These are phyloP conservation scores for Globisporangium lucens DNA, from an alignment of 352 stramenopile species.

Conservation along the genomic window DNA sequence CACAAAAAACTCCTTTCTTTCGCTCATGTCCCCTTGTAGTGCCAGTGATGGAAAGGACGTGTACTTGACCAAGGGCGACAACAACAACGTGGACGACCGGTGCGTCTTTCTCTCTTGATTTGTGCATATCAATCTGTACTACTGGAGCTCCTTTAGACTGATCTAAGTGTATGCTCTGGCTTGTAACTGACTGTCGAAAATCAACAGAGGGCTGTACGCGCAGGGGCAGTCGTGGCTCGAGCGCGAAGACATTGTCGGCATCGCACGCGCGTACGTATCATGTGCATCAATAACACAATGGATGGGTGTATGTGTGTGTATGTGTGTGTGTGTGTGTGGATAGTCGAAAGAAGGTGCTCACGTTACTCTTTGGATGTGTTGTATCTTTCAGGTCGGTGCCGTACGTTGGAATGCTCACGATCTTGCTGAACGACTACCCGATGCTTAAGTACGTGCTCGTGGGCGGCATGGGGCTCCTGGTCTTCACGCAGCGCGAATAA, in stretches of 20 bases:
- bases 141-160: background rate
- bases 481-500: constrained; percentile 82
- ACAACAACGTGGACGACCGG: constrained; percentile 98
- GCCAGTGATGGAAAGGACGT: constrained; percentile 88
- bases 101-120: constrained; percentile 18
- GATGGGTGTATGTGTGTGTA: too few species aligned
- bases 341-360: background rate
- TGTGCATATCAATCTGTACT: background rate
- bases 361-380: background rate
- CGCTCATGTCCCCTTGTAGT: constrained; percentile 19
- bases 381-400: constrained; percentile 81
- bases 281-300: background rate
- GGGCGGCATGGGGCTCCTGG: constrained; percentile 73
- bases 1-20: background rate
- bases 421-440: constrained; percentile 99
- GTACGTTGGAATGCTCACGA: constrained; percentile 99
- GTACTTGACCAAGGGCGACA: constrained; percentile 99
- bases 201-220: constrained; percentile 92
- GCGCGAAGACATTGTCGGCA: constrained; percentile 97
- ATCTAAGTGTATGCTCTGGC: background rate
- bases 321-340: background rate
- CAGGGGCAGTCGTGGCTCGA: constrained; percentile 98
- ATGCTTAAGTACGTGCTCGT: constrained; percentile 92
- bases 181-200: background rate
- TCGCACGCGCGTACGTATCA: constrained; percentile 84